A percentile compares a stretch with the other conserved stretches of the same genome.
Evolutionary conservation across 2,329 filamentous ascomycete species (phyloP).

Genomic region (Lecanicillium sp.): DNA sequence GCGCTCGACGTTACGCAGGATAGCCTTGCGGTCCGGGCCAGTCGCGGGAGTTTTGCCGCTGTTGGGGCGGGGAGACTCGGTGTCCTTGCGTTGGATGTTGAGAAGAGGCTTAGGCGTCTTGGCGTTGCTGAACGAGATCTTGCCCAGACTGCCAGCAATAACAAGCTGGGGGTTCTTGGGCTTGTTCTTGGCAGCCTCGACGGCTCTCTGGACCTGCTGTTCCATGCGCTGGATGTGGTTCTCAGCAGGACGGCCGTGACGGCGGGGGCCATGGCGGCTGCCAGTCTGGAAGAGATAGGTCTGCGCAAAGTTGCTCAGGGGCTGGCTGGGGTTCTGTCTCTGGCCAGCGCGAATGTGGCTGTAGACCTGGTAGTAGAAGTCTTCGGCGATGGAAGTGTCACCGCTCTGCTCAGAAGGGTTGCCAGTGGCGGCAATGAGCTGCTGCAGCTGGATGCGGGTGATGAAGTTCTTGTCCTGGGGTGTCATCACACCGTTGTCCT

Average conservation of each 20-base stretch:
- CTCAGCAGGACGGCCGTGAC: slow-evolving; percentile 77
- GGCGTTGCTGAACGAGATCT: slow-evolving; percentile 98
- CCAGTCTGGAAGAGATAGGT: slow-evolving; percentile 96
- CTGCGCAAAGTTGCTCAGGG: slow-evolving; percentile 92
- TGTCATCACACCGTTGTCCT: slow-evolving; percentile 96
- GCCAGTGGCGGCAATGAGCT: slow-evolving; percentile 86
- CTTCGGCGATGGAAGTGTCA: slow-evolving; percentile 78
- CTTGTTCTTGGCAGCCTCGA: slow-evolving; percentile 94
- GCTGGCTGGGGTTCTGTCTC: slow-evolving; percentile 86
- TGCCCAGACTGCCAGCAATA: slow-evolving; percentile 91
- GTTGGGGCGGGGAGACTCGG: slow-evolving; percentile 48
- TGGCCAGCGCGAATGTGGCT: slow-evolving; percentile 88
- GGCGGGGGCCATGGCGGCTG: slow-evolving; percentile 67
- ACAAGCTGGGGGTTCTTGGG: slow-evolving; percentile 97
- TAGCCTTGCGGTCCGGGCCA: slow-evolving; percentile 71
- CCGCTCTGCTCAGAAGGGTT: slow-evolving; percentile 74
- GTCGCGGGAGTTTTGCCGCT: slow-evolving; percentile 35
- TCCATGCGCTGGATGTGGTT: slow-evolving; percentile 99
- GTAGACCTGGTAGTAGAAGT: slow-evolving; percentile 98
- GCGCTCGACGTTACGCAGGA: slow-evolving; percentile 79
- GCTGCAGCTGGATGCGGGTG: slow-evolving; percentile 93
- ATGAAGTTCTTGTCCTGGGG: slow-evolving; percentile 99
- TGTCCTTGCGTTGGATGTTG: slow-evolving; percentile 86
- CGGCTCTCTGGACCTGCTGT: slow-evolving; percentile 94
- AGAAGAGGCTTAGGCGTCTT: slow-evolving; percentile 94